Conservation (phyloP, 495 filamentous ascomycete species). For the Articulospora tetracladia region DNA sequence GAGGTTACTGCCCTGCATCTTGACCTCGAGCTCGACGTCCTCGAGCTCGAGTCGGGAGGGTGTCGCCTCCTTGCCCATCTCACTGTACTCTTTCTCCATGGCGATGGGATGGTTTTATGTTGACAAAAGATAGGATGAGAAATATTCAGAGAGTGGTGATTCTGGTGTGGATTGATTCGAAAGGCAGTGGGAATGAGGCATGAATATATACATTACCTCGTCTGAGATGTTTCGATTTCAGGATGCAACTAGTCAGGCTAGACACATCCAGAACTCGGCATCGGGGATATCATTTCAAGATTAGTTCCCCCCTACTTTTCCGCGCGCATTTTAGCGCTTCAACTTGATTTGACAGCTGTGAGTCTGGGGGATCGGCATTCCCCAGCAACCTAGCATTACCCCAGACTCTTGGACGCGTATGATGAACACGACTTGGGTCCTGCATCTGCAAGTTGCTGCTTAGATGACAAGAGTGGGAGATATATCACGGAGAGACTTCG, state of each 20-base stretch:
- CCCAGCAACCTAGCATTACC: no score
- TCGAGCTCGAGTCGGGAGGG: constrained; percentile 5
- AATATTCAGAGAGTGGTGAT: neutral
- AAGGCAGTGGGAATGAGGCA: neutral
- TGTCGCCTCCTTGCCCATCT: neutral
- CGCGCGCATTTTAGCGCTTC: neutral
- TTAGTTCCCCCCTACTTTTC: constrained; percentile 1
- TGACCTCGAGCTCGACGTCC: constrained; percentile 7
- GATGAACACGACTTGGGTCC: neutral
- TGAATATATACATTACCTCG: neutral
- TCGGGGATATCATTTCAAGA: no score
- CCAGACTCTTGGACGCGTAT: neutral
- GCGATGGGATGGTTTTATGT: neutral
- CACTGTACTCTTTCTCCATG: neutral
- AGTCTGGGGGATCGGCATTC: constrained; percentile 3
- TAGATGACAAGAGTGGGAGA: no score
- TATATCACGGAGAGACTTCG: no score
- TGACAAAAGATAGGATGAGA: neutral
- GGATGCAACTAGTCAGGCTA: neutral
- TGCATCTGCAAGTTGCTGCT: no score
- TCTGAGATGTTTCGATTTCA: neutral
- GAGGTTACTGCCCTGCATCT: constrained; percentile 3
- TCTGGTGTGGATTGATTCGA: neutral
- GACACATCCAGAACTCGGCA: neutral
- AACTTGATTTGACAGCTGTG: no score